phyloP scores from a whole-genome alignment of 306 rosid genomes.

The Trifolium subterraneum region DNA sequence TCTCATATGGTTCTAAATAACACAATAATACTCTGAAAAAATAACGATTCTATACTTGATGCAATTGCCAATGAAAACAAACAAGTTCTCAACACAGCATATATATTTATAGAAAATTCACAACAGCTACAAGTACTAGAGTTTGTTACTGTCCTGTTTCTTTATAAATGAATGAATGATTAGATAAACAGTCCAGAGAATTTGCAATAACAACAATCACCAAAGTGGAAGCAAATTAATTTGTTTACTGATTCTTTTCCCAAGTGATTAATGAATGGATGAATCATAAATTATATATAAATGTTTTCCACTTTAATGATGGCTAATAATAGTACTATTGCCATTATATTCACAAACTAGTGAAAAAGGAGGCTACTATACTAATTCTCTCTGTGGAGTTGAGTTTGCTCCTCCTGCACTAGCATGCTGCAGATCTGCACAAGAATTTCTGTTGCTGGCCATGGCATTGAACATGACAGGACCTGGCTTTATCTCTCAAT shows the following conservation, averaged over 20 bases:
- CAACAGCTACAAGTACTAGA: conserved; percentile 12
- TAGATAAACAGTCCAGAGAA: background rate
- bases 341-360: conserved; percentile 62
- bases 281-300: conserved; percentile 29
- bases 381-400: conserved; percentile 74
- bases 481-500: conserved; percentile 88
- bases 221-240: conserved; percentile 30
- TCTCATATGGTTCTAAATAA: too few species aligned
- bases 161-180: conserved; percentile 13
- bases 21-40: too few species aligned
- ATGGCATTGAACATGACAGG: conserved; percentile 86
- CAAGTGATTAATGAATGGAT: conserved; percentile 38
- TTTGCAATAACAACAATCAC: conserved; percentile 5
- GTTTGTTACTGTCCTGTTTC: conserved; percentile 3
- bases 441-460: conserved; percentile 70
- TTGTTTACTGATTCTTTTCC: conserved; percentile 15
- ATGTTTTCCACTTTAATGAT: conserved; percentile 36
- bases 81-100: background rate
- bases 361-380: conserved; percentile 31
- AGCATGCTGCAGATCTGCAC: conserved; percentile 74
- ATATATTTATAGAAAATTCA: background rate
- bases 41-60: too few species aligned
- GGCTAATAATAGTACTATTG: conserved; percentile 45
- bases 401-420: conserved; percentile 85
- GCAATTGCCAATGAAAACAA: background rate